Evolutionary conservation across 768 basidiomycete genomes (phyloP), one percentile per base, ranked within the genome.

Genomic region (Calocera viscosa): DNA sequence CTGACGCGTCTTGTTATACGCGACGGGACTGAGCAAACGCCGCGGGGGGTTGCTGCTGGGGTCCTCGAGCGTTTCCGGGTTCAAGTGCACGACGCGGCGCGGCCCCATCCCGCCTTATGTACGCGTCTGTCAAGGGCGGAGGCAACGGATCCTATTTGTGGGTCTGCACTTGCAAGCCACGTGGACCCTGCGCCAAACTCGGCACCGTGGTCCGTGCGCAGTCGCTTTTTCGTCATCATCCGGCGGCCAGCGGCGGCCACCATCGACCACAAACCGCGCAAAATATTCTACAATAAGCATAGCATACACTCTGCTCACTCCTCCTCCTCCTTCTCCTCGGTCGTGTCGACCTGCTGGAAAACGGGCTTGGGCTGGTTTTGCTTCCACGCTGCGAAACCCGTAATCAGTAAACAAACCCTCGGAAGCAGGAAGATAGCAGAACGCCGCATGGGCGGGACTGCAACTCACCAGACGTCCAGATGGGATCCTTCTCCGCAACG

Each of bases 321-420:
- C 33, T 49, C 82, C 69, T 82, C 80, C 69, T 86, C 83, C 67
- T 83, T 80, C 68, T 86, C 83, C 70, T 83, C 81, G 65, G 82
- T 79, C 71, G 82, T 79, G 70, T 81, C 79, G 66, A 76, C 82
- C 68, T 84, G 78, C 63, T 86, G 84, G 74, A 94, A 94, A 68
- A 95, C 89, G 0, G 92, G 84, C 75, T 86, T 85, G 66, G 93
- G 91, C 75, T 94, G 91, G 77, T 88, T 93, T 72, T 80, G 77
- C 77, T 81, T 83, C 91, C 92, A 93, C 40, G 92, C 91, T 94
- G 80, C 71, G 53, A 26, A 68, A 10, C 39, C 41, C 34, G 26
- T 32, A 26, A 49, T 60, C 53, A 60, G 53, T 30, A 43, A 30
- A 33, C n/a, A 28, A 34, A 41, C 43, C 53, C 16, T 19, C 40